Percentiles rank a stretch among this genome's conserved stretches.
These are phyloP conservation scores for Ceratocystis lukuohia DNA, from an alignment of 2,329 filamentous ascomycete species.

Conservation along the genomic window DNA sequence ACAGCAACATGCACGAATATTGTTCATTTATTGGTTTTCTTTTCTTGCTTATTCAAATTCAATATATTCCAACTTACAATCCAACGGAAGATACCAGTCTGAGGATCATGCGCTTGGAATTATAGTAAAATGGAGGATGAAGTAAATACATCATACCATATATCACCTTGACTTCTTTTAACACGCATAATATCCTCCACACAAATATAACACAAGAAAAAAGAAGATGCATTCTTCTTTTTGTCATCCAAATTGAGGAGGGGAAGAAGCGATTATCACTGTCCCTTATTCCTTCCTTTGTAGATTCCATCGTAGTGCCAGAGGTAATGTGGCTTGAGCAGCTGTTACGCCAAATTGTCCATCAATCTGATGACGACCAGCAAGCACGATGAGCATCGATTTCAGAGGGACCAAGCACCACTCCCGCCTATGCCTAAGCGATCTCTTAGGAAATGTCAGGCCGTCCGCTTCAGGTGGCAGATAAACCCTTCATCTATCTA, in stretches of 20 bases:
- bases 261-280: background rate
- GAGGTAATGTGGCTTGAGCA: background rate
- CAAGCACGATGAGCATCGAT: background rate
- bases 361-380: background rate
- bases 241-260: background rate
- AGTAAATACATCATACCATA: background rate
- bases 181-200: background rate
- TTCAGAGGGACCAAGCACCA: background rate
- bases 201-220: background rate
- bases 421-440: background rate
- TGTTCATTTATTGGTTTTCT: conserved; percentile 5
- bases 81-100: background rate
- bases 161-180: background rate
- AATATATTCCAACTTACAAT: background rate
- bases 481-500: too few species aligned
- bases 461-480: too few species aligned
- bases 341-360: background rate
- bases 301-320: background rate
- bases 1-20: conserved; percentile 12
- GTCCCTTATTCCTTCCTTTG: background rate
- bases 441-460: background rate
- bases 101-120: background rate
- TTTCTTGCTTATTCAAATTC: conserved; percentile 9
- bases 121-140: background rate
- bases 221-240: background rate